These are phyloP conservation scores for Teratosphaeria viscida DNA, from an alignment of 2,329 filamentous ascomycete species.

Conservation along the genomic window DNA sequence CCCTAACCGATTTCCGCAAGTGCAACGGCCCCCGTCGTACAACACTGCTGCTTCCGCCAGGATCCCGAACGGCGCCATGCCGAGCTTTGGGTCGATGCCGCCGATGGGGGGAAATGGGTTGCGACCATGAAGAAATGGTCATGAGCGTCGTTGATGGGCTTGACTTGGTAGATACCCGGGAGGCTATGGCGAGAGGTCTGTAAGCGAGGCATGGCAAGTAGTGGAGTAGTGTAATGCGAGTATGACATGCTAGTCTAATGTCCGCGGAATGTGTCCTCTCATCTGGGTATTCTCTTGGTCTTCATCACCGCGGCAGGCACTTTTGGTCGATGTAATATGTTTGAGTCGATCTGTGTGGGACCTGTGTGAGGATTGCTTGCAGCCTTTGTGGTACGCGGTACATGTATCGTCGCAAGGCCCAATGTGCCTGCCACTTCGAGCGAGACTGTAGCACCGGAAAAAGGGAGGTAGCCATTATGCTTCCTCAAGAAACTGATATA, in stretches of 20 bases:
- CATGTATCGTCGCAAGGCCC: no score
- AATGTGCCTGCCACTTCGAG: no score
- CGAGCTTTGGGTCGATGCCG: constrained; percentile 10
- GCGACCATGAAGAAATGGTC: not conserved
- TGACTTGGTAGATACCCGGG: not conserved
- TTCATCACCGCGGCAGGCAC: no score
- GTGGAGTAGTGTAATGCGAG: not conserved
- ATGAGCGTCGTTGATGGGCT: not conserved
- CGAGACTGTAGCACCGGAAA: not conserved
- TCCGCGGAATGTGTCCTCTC: not conserved
- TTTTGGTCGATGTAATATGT: no score
- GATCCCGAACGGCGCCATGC: constrained; percentile 3
- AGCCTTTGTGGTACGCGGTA: no score
- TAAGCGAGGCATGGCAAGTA: not conserved
- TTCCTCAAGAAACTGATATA: no score
- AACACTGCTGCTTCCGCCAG: constrained; percentile 6
- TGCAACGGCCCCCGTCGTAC: constrained; percentile 8
- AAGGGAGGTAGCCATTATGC: no score
- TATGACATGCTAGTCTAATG: not conserved
- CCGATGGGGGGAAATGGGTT: not conserved
- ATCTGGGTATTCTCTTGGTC: not conserved
- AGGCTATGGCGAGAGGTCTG: not conserved
- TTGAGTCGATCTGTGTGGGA: no score
- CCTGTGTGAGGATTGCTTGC: no score
- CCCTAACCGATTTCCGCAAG: constrained; percentile 3